These are phyloP conservation scores for Tubosaeta brunneosetosa DNA, from an alignment of 768 basidiomycete species.

Conservation along the genomic window DNA sequence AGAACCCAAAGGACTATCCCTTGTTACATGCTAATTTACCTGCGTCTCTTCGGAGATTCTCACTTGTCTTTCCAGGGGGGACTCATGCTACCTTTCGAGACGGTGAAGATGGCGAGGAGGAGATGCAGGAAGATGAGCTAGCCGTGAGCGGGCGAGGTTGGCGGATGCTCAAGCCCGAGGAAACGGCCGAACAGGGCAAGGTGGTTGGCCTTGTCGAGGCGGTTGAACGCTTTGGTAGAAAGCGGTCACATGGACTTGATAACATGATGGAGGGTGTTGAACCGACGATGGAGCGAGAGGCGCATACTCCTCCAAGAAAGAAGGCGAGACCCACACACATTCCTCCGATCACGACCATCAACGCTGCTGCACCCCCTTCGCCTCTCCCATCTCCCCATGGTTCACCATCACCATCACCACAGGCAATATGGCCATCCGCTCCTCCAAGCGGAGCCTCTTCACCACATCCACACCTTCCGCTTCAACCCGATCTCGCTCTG, in stretches of 20 bases:
- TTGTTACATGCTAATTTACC: conserved; percentile 74
- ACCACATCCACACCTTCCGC: conserved; percentile 60
- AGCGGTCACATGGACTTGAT: conserved; percentile 51
- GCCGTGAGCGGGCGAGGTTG: conserved; percentile 64
- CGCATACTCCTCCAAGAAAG: conserved; percentile 62
- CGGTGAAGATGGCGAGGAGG: conserved; percentile 56
- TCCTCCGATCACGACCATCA: conserved; percentile 59
- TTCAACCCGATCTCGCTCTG: conserved; percentile 78
- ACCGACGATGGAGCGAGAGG: conserved; percentile 43
- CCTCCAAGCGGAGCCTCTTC: conserved; percentile 77
- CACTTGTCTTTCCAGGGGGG: conserved; percentile 77
- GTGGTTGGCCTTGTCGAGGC: conserved; percentile 71
- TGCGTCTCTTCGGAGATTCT: conserved; percentile 64
- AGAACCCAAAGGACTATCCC: conserved; percentile 77
- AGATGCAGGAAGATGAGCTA: conserved; percentile 70
- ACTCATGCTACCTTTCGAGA: conserved; percentile 76
- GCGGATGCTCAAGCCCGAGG: conserved; percentile 69
- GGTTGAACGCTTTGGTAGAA: conserved; percentile 72
- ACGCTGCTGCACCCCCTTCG: conserved; percentile 75
- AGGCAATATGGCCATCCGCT: conserved; percentile 74
- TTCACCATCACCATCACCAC: conserved; percentile 77
- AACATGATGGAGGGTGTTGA: conserved; percentile 75
- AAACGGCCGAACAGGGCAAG: conserved; percentile 43
- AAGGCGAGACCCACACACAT: conserved; percentile 62
- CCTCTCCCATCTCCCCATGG: conserved; percentile 83